phyloP scores from a whole-genome alignment of 2,329 filamentous ascomycete genomes.

The Sporothrix sp. region DNA sequence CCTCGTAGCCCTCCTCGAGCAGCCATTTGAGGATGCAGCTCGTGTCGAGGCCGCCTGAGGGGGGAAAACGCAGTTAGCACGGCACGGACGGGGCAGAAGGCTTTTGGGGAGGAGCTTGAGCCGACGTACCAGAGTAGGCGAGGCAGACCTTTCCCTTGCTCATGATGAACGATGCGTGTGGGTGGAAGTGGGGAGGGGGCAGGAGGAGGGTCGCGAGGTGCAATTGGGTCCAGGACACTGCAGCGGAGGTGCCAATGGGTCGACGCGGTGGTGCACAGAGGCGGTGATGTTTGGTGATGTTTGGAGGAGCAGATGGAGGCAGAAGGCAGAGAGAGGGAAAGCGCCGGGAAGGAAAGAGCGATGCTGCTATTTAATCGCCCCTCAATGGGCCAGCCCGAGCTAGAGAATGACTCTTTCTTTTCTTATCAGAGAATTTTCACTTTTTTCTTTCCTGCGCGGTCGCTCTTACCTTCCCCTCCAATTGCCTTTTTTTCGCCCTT shows the following conservation, averaged over 20 bases:
- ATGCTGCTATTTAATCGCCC: constrained; percentile 9
- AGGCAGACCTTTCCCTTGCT: constrained; percentile 27
- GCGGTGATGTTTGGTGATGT: background rate
- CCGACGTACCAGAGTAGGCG: constrained; percentile 21
- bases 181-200: too few species aligned
- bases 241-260: background rate
- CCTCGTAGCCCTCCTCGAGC: constrained; percentile 46
- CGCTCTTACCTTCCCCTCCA: background rate
- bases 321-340: background rate
- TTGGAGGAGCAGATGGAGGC: background rate
- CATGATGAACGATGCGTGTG: constrained; percentile 17
- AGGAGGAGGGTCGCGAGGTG: background rate
- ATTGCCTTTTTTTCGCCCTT: constrained; percentile 1
- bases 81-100: background rate
- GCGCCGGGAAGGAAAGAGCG: constrained; percentile 1
- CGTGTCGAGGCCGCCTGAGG: constrained; percentile 19
- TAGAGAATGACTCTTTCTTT: constrained; percentile 2
- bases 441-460: background rate
- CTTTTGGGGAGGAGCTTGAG: background rate
- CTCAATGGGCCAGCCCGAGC: background rate
- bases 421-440: constrained; percentile 10
- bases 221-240: background rate
- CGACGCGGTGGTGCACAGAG: too few species aligned
- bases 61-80: constrained; percentile 11
- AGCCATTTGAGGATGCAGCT: constrained; percentile 21